Evolutionary conservation across 2,329 filamentous ascomycete genomes (phyloP), one percentile per base, ranked within the genome.

Genomic region (Claviceps cyperi): DNA sequence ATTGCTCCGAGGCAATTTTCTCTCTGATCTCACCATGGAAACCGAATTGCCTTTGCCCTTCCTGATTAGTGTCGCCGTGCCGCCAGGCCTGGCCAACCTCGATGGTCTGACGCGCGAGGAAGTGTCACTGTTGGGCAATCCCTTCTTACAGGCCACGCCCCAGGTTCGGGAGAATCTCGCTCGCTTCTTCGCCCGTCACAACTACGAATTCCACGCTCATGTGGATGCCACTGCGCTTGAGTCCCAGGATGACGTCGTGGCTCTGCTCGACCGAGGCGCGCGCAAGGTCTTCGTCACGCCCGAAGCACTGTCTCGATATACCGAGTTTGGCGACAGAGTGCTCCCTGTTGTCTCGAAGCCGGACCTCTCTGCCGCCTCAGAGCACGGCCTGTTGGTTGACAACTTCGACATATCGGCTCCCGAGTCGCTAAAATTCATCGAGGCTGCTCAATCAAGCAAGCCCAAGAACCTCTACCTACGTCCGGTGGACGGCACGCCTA

Each of bases 241-340:
- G 35, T 80, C 81, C 11, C 71, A 73, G 50, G 83, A 89, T 56
- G 84, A 94, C 55, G 73, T 97, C 37, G 69, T 91, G 49, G 77
- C 84, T 45, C 75, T 97, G 37, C 79, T 98, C 50, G 86, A 98
- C 64, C 78, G 81, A 55, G 92, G 92, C 52, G 88, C 89, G 6
- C 78, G 81, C 48, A 92, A 84, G 63, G 83, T 92, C 54, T 92
- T 97, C 64, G 85, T 95, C 47, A 76, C 77, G 17, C 76, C 81
- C 46, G 74, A 81, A 51, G 84, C 88, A 62, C 70, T 94, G 49
- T 70, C 73, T 8, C 68, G 74, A 48, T 76, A 77, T 52, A 66
- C 71, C 46, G 72, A 75, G 54, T 80, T 78, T 54, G 76, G 74
- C 43, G 68, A 72, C 43, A 71, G 80, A 51, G 73, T 83, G 24